Percentiles rank a stretch among this genome's conserved stretches.
These are phyloP conservation scores for Colletotrichum noveboracense DNA, from an alignment of 2,329 filamentous ascomycete genomes.

Conservation along the genomic window DNA sequence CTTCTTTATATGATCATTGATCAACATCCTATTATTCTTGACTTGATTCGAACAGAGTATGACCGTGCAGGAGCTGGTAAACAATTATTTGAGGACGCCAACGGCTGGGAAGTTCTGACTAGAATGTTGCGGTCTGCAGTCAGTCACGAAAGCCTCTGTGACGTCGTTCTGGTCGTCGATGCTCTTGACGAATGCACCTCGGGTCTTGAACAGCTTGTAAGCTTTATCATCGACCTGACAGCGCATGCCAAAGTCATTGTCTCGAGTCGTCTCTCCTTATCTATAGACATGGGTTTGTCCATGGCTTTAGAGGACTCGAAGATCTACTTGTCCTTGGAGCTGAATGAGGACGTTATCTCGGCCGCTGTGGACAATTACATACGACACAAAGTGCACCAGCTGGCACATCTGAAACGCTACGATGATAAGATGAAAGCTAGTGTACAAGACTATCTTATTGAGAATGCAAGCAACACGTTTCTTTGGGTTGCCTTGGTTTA, in stretches of 20 bases:
- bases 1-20: constrained; percentile 44
- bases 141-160: constrained; percentile 24
- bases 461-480: too few relatives aligned
- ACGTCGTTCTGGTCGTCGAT: constrained; percentile 39
- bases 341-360: constrained; percentile 38
- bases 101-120: too few relatives aligned
- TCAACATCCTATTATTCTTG: not conserved
- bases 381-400: constrained; percentile 29
- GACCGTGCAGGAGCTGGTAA: too few relatives aligned
- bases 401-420: constrained; percentile 19
- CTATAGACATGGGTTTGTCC: constrained; percentile 30
- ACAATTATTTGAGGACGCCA: constrained; percentile 30
- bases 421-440: too few relatives aligned
- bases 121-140: too few relatives aligned
- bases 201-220: constrained; percentile 32
- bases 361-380: constrained; percentile 41
- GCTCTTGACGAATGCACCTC: not conserved
- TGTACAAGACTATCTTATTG: too few relatives aligned
- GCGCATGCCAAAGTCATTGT: constrained; percentile 47
- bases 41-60: too few relatives aligned
- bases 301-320: constrained; percentile 3
- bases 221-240: constrained; percentile 29
- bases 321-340: constrained; percentile 35
- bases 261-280: too few relatives aligned
- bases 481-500: too few relatives aligned